phyloP scores from a whole-genome alignment of 176 grass and related monocot species.

The Dendrocalamus sinicus region DNA sequence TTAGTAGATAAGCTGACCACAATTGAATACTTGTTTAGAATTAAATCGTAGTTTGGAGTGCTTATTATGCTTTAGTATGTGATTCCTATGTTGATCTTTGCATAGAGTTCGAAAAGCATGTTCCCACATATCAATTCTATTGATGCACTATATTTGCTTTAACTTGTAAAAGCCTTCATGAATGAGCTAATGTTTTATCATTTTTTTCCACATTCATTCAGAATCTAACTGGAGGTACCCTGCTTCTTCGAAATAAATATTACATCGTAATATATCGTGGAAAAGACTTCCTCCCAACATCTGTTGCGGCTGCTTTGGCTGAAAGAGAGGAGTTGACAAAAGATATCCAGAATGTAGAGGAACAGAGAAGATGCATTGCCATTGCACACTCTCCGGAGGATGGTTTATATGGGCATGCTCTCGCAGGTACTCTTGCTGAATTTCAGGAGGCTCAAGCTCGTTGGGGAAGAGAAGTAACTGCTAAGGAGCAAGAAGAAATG shows the following conservation, averaged over 20 bases:
- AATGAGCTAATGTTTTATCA: constrained; percentile 26
- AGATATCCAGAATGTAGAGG: constrained; percentile 81
- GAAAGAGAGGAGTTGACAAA: constrained; percentile 90
- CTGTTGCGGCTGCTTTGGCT: constrained; percentile 66
- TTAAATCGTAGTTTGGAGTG: background rate
- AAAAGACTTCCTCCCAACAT: constrained; percentile 88
- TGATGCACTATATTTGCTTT: constrained; percentile 19
- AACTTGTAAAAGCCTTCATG: constrained; percentile 17
- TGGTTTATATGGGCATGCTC: constrained; percentile 65
- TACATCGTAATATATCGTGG: constrained; percentile 97
- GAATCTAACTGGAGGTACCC: constrained; percentile 84
- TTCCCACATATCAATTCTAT: background rate
- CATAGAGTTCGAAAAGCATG: constrained; percentile 1
- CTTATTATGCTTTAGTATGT: constrained; percentile 13
- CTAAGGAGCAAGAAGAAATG: constrained; percentile 76
- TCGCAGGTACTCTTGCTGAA: constrained; percentile 87
- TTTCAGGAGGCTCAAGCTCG: constrained; percentile 88
- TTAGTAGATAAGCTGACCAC: background rate
- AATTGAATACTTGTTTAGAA: background rate
- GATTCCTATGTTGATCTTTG: background rate
- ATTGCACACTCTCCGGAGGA: constrained; percentile 44
- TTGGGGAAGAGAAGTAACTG: constrained; percentile 88
- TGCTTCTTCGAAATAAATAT: constrained; percentile 94
- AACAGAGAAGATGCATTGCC: constrained; percentile 59
- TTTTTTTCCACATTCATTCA: constrained; percentile 46